These are phyloP conservation scores for Dissophora ornata DNA, from an alignment of 192 early-diverging fungal species.

Conservation along the genomic window DNA sequence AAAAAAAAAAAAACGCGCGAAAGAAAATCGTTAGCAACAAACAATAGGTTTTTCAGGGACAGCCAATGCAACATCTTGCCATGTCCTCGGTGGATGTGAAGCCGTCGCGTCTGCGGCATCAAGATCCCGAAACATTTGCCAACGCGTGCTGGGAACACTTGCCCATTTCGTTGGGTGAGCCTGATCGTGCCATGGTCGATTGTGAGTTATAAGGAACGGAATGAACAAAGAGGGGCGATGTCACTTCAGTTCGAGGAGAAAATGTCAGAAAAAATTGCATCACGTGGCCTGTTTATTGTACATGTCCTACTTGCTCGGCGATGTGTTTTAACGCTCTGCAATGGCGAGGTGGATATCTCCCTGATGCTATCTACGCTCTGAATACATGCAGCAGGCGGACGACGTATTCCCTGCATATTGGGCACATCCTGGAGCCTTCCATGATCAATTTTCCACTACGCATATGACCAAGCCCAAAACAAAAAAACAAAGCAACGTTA, in stretches of 20 bases:
- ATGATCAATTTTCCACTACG: conserved; percentile 56
- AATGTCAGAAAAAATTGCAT: too few species aligned
- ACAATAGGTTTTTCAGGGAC: background rate
- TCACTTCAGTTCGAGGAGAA: too few species aligned
- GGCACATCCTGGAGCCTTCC: conserved; percentile 77
- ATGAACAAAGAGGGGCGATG: too few species aligned
- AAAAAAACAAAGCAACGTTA: conserved; percentile 9
- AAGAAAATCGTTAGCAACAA: conserved; percentile 6
- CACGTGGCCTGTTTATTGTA: too few species aligned
- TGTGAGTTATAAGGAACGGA: background rate
- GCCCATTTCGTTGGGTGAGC: conserved; percentile 53
- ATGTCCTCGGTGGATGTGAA: background rate
- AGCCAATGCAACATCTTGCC: background rate
- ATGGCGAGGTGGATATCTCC: too few species aligned
- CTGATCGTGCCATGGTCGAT: conserved; percentile 51
- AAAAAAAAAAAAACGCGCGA: conserved; percentile 3
- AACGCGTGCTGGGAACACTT: conserved; percentile 6
- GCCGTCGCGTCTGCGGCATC: background rate
- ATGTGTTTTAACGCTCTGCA: too few species aligned
- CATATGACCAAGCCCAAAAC: background rate
- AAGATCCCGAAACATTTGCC: background rate
- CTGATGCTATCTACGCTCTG: conserved; percentile 64
- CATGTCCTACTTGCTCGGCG: too few species aligned
- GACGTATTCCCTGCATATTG: conserved; percentile 83
- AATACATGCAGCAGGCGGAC: conserved; percentile 76